Base-by-base conservation (phyloP, 495 filamentous ascomycete genomes). In the Filosporella fistucella region DNA sequence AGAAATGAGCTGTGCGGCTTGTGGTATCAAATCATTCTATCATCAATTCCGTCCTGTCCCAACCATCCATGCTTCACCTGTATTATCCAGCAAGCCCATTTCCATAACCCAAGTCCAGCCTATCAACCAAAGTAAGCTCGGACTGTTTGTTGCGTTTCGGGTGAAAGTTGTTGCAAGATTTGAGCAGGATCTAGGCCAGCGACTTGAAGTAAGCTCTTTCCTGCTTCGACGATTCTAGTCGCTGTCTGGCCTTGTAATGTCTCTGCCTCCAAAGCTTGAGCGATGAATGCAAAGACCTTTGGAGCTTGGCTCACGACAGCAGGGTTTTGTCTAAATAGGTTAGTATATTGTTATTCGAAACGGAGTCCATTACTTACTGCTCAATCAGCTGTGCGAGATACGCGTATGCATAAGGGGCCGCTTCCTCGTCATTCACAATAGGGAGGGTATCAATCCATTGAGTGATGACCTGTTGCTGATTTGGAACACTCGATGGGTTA, bases 351-450 rank as follows among this genome's bases (percentile, higher is more conserved):
- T 14, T 42, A 25, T 29, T 35, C 4, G 20, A 8, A 29, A 46
- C 16, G 5, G 12, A 3, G 7, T 9, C 40, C 22, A n/a, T 57
- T 52, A 82, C 89, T 72, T 84, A 96, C 93, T 91, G 84, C 38
- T 95, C 87, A 62, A 99, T 95, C 47, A 99, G 66, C 58, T 95
- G 81, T 2, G 85, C 81, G 42, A 99, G 74, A 65, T 95, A 99
- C 7, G 82, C 82, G 63, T 99, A 99, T 0, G 91, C 91, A 61
- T 95, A 97, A 23, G 94, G 93, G 3, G 94, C 94, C 2, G 93
- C 94, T 69, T 97, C 94, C 64, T 97, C 94, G 55, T 99, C 94
- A 60, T 94, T 95, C 3, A 84, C 82, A 35, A 99, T 84, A 1
- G 94, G 94, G 21, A 99, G 69, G 1, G 88, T 95, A 18, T 86